Percentiles rank a stretch among this genome's conserved stretches.
Evolutionary conservation across 805 yeast species (phyloP).

Genomic region (Cyberlindnera saturnus): DNA sequence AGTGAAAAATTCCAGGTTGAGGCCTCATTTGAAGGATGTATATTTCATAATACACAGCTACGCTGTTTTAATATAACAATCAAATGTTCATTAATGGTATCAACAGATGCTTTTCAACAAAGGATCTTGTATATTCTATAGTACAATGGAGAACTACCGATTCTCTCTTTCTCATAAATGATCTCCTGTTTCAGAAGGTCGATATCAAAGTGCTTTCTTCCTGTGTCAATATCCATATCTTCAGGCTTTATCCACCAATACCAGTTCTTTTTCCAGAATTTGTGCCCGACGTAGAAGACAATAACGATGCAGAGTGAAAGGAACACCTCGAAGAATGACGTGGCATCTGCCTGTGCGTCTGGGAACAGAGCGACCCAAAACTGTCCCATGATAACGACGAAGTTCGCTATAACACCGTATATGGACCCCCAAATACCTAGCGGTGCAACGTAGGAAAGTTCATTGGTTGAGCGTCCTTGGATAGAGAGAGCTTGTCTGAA

Average conservation of each 20-base stretch:
- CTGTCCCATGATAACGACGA: slow-evolving; percentile 63
- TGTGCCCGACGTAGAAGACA: slow-evolving; percentile 50
- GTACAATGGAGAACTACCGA: slow-evolving; percentile 41
- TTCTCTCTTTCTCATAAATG: slow-evolving; percentile 42
- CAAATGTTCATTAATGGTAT: not conserved
- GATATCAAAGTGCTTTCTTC: slow-evolving; percentile 52
- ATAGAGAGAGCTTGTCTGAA: slow-evolving; percentile 56
- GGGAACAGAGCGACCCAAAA: slow-evolving; percentile 83
- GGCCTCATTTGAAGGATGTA: no score
- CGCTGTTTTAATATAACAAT: no score
- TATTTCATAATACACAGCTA: no score
- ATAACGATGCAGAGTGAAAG: slow-evolving; percentile 59
- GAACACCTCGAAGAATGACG: slow-evolving; percentile 57
- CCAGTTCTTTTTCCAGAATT: slow-evolving; percentile 42
- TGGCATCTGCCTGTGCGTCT: slow-evolving; percentile 45
- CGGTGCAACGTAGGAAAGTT: slow-evolving; percentile 60
- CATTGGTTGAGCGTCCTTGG: slow-evolving; percentile 59
- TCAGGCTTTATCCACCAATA: slow-evolving; percentile 33
- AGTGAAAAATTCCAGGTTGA: no score
- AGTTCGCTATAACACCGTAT: slow-evolving; percentile 52
- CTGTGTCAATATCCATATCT: slow-evolving; percentile 25
- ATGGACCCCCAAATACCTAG: slow-evolving; percentile 63
- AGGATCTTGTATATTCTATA: slow-evolving; percentile 38
- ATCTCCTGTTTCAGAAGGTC: slow-evolving; percentile 47
- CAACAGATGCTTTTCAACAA: slow-evolving; percentile 31